Base-by-base conservation (phyloP, 148 eudicot genomes). In the Hydrangea macrophylla region DNA sequence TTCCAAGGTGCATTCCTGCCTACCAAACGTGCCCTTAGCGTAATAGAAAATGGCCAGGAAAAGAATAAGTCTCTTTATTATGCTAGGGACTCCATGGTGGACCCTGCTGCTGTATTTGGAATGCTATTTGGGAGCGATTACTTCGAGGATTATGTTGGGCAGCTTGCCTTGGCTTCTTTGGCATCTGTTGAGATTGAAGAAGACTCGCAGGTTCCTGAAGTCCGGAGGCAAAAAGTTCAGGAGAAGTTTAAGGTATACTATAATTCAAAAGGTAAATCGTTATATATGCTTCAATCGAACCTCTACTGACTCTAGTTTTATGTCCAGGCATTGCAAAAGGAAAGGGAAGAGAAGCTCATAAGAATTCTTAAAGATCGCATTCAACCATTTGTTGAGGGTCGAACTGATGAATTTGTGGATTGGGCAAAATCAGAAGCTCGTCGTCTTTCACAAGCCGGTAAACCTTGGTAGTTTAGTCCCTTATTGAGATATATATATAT, bases 61-160 rank as follows among this genome's bases (percentile, higher is more conserved):
- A 37, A 32, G 36, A 17, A 7, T n/a, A n/a, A n/a, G n/a, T n/a
- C 12, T n/a, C n/a, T n/a, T n/a, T n/a, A n/a, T n/a, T 27, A 12
- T 81, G 39, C 56, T 60, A 93, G 98, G 80, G 96, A 90, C 55
- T 54, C 84, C 55, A 83, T 93, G 95, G 79, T 90, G 78, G 98
- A 93, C 68, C 98, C 98, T 27, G 80, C 96, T 36, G 80, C 92
- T 65, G 96, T 93, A 30, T 93, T 93, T 79, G 96, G 96, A 56
- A 93, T 93, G 98, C 79, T 88, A 20, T 90, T 93, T 37, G 98
- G 96, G 53, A 93, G 94, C 79, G 96, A 93, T 26, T 74, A 53
- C 53, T 93, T 93, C 65, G 98, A 88, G 74, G 94, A 90, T 67
- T 93, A 93, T 74, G 77, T 90, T 59, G 98, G 98, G 22, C 90